Evolutionary conservation across 2,329 filamentous ascomycete species (phyloP), one percentile per base, ranked within the genome.

Genomic region (Aspergillus felis): DNA sequence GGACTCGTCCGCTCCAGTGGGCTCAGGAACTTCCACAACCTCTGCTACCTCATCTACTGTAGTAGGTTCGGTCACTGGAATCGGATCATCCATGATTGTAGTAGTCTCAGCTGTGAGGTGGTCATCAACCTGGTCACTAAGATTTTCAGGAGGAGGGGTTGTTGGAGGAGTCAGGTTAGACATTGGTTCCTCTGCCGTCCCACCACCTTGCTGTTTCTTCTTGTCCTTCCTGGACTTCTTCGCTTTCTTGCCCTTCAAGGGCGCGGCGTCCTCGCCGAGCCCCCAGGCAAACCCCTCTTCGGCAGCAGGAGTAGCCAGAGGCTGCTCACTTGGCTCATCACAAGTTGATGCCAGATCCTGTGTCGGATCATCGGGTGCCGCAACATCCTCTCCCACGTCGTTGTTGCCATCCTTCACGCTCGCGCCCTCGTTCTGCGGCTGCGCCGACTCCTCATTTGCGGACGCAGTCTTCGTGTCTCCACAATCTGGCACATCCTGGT

Each of bases 101-200:
- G 44, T 27, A 1, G 54, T 17, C 49, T 63, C 56, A 7, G 41
- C 48, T 48, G 32, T 32, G 24, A 59, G 51, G 17, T 52, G 50
- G 24, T 42, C 35, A n/a, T 61, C 57, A 6, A 50, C 44, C 5
- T 60, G 59, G 8, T 64, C 57, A n/a, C 57, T 51, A 50, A 58
- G 53, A 8, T 55, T 62, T 51, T 60, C 60, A 14, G 67, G 68
- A 4, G 74, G 74, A 41, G 74, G 74, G 28, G 74, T 76, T 22
- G 68, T 70, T 20, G 74, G 74, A 2, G 74, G 74, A 7, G 74
- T 76, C 57, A 75, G 55, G 32, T 67, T 70, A 42, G 65, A 57
- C 4, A 61, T 57, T 28, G 56, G 51, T 49, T 71, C 64, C 48
- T 69, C 73, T 51, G 61, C 66, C 4, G 54, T 57, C 10, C 50